Base-by-base conservation (phyloP, 169 alveolate genomes). In the Plasmodium yoelii region DNA sequence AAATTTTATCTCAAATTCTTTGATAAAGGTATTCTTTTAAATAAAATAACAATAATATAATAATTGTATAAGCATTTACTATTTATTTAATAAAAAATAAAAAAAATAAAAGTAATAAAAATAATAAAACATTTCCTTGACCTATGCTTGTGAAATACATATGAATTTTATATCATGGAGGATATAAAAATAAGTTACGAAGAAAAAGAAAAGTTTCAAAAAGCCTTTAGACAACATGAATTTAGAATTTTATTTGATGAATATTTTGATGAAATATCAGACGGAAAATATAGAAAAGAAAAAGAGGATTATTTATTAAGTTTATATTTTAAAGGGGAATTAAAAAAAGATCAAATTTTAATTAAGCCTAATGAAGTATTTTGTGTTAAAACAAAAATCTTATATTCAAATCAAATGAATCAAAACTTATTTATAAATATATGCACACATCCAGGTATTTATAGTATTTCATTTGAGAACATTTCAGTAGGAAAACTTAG, bases 181-280 rank as follows among this genome's bases (percentile, higher is more conserved):
- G 65, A 80, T 5, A 61, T 80, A 69, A 80, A 69, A 67, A 19
- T 80, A 10, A 80, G 82, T 47, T 80, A 80, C 7, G 90, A 80
- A 47, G 90, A 80, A 57, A 80, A 80, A 57, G 90, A 80, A 26
- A 67, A 69, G 46, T 60, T 80, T 15, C 90, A 80, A 13, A 80
- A 80, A 46, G 90, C 90, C 42, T 80, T 80, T 61, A 65, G 90
- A 42, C 90, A 80, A 24, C 90, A 80, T 57, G 90, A 80, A 26
- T 80, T 80, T 44, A 82, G 90, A 80, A 44, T 28, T 13, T 51
- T 80, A 64, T 80, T 80, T 60, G 90, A 80, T 55, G 90, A 80
- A 55, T 80, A 80, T 42, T 80, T 80, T 55, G 90, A 80, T 24
- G 90, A 80, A 47, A 69, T 80, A 34, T 80, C 90, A 4, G 80